Conservation (phyloP, 768 basidiomycete genomes). For the Termitomyces heimii region DNA sequence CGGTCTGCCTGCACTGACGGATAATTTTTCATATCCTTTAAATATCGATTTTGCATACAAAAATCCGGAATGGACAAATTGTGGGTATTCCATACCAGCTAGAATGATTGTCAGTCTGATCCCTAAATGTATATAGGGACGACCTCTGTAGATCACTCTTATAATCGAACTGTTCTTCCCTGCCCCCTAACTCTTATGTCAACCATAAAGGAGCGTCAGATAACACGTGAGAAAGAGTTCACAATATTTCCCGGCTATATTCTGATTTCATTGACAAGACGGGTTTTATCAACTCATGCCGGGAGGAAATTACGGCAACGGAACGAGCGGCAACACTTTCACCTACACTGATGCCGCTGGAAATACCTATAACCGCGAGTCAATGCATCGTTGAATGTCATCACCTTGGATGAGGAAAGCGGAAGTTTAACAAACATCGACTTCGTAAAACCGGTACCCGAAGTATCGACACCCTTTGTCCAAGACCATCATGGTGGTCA, state of each 20-base stretch:
- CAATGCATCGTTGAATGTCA: slow-evolving; percentile 52
- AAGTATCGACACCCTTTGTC: not conserved
- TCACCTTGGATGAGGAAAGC: slow-evolving; percentile 51
- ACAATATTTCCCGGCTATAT: slow-evolving; percentile 23
- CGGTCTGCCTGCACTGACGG: slow-evolving; percentile 29
- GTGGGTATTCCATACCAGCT: slow-evolving; percentile 21
- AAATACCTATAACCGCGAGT: slow-evolving; percentile 58
- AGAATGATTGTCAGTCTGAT: not conserved
- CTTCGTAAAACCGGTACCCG: not conserved
- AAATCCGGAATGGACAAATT: slow-evolving; percentile 26
- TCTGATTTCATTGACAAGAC: slow-evolving; percentile 20
- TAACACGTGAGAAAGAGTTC: slow-evolving; percentile 37
- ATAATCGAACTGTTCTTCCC: slow-evolving; percentile 51
- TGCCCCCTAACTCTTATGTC: slow-evolving; percentile 54
- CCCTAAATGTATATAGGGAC: slow-evolving; percentile 32
- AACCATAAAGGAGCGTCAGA: slow-evolving; percentile 53
- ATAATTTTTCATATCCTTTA: slow-evolving; percentile 40
- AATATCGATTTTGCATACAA: slow-evolving; percentile 36
- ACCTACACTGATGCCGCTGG: slow-evolving; percentile 50
- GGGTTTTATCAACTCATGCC: slow-evolving; percentile 19
- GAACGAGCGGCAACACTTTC: slow-evolving; percentile 66
- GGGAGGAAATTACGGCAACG: slow-evolving; percentile 53
- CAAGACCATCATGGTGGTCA: slow-evolving; percentile 1
- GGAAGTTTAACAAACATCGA: slow-evolving; percentile 31
- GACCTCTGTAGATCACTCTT: slow-evolving; percentile 61